Base-by-base conservation (phyloP, 805 yeast genomes). In the Lachancea cidri region DNA sequence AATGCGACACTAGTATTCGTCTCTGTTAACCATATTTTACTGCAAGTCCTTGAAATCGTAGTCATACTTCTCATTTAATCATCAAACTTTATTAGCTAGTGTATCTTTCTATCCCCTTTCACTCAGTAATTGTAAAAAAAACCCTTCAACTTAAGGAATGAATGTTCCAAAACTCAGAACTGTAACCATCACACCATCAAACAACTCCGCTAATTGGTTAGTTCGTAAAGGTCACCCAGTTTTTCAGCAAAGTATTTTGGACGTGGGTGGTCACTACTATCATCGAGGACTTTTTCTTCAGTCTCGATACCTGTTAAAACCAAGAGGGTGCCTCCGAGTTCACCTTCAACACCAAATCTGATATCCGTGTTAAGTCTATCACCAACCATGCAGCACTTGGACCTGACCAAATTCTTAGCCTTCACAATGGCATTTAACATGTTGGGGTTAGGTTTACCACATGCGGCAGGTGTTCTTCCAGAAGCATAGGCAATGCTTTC, bases 351-450 rank as follows among this genome's bases (percentile, higher is more conserved):
- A 33, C 98, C 98, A 62, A 93, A 93, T 57, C 75, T 76, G 81
- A 93, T 91, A 56, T 93, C 98, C 0, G 98, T 93, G 62, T 93
- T 91, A 44, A 93, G 70, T 50, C 98, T 73, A 60, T 93, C 98
- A 16, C 98, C 98, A 43, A 93, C 77, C 98, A 93, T 93, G 49
- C 91, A 73, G 9, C 95, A 81, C 43, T 77, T 72, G 3, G 65
- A 49, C 39, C 78, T 76, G 39, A 79, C 79, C 25, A 78, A 67
- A 15, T 74, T 62, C 47, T 70, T 73, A 27, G 79, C 78, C 3
- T 84, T 84, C 47, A 81, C 76, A 58, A 93, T 85, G 16, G 95
- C 81, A 57, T 86, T 86, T 81, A 93, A 76, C 96, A 93, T 89
- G 41, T 82, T 81, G 49, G 76, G 79, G 42, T 81, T 79, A 17